Base-by-base conservation (phyloP, 83 land plant genomes). In the Isoetes engelmannii region DNA sequence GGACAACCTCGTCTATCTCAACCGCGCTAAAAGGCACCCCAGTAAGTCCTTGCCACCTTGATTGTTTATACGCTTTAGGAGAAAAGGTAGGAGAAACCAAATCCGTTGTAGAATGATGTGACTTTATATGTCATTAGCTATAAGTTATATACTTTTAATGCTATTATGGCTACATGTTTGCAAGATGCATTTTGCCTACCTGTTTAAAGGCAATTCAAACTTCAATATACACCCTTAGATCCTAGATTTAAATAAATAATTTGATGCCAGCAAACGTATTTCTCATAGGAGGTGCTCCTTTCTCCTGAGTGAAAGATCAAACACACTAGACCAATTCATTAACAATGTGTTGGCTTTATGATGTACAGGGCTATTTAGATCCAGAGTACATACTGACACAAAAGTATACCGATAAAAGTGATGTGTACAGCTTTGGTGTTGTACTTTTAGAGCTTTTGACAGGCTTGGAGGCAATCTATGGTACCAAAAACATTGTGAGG, bases 11-110 rank as follows among this genome's bases (percentile, higher is more conserved):
- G 50, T 75, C 84, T 75, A 72, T 89, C 17, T 89, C 90, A 15
- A 89, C 90, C 43, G 84, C 74, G 7, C 90, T 89, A 47, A 89
- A 82, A 79, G 93, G 93, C 66, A 89, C 93, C 7, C 87, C 90
- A 17, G 92, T 86, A 76, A 19, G 74, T 41, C 3, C 53, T 7
- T 4, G 5, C 20, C 45, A 54, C 45, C 0, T 10, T 51, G 55
- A 51, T 12, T 15, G 1, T 8, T 51, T 3, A 51, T 3, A 51
- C 3, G 55, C 2, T 28, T 28, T 28, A 2, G 37, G 37, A 28
- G 37, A 28, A 28, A 28, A 28, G 37, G 37, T 28, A 28, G 37
- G 2, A 28, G 1, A 28, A 28, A 28, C 37, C 37, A 28, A 28
- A 28, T 28, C 37, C 1, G 2, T 2, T 28, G 0, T 28, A 28